Percentiles rank a stretch among this genome's conserved stretches.
phyloP scores from a whole-genome alignment of 768 basidiomycete genomes.

The Sarcodon aspratus region DNA sequence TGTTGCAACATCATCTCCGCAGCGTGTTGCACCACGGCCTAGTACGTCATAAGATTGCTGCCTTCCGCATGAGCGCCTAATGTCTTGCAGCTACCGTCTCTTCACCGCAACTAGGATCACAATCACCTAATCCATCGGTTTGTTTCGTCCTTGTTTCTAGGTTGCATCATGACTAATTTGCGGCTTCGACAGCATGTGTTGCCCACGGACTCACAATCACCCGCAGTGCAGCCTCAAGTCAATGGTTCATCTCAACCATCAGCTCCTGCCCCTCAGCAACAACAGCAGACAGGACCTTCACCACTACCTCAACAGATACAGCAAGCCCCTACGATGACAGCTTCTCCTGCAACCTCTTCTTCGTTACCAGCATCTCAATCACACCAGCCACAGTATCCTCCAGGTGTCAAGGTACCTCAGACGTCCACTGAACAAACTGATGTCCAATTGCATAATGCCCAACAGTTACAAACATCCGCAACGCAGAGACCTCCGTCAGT shows the following conservation, averaged over 20 bases:
- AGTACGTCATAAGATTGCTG: slow-evolving; percentile 23
- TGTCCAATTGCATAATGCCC: slow-evolving; percentile 9
- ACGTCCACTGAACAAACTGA: slow-evolving; percentile 23
- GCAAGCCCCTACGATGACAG: slow-evolving; percentile 17
- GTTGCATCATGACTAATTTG: background rate
- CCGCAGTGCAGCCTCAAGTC: slow-evolving; percentile 16
- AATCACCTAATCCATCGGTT: slow-evolving; percentile 7
- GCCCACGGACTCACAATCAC: slow-evolving; percentile 26
- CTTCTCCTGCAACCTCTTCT: background rate
- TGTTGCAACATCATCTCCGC: slow-evolving; percentile 51
- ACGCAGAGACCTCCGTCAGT: slow-evolving; percentile 38
- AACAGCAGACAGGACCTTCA: slow-evolving; percentile 25
- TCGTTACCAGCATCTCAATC: slow-evolving; percentile 2
- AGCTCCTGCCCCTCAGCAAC: slow-evolving; percentile 16
- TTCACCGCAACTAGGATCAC: slow-evolving; percentile 22
- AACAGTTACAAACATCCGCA: slow-evolving; percentile 19
- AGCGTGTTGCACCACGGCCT: slow-evolving; percentile 33
- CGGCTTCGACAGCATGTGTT: slow-evolving; percentile 23
- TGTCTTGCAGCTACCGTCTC: slow-evolving; percentile 27
- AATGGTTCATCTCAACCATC: slow-evolving; percentile 24
- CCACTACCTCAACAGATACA: slow-evolving; percentile 40
- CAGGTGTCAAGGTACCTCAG: slow-evolving; percentile 50
- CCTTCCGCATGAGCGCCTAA: slow-evolving; percentile 11
- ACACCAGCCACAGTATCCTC: slow-evolving; percentile 43
- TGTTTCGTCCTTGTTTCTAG: slow-evolving; percentile 1